A percentile compares a stretch with the other conserved stretches of the same genome.
These are phyloP conservation scores for Dalechampia spathulata DNA, from an alignment of 441 rosid genomes.

Conservation along the genomic window DNA sequence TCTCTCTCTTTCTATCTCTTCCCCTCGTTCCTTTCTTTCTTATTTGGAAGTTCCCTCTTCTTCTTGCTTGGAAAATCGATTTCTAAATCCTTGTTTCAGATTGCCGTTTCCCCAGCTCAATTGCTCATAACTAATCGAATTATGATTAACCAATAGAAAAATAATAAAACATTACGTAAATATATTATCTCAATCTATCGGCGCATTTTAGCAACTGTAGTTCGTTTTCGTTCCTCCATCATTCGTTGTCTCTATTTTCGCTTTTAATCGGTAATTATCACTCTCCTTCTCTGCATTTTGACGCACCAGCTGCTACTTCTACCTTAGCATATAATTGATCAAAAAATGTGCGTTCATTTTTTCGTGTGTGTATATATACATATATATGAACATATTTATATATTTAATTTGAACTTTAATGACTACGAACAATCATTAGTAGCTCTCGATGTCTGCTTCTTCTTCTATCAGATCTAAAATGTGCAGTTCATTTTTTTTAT, in stretches of 20 bases:
- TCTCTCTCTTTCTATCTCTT: too few species aligned
- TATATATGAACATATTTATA: too few species aligned
- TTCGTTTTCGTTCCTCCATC: neutral
- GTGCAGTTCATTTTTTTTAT: too few species aligned
- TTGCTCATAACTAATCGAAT: slow-evolving; percentile 1
- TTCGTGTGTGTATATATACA: too few species aligned
- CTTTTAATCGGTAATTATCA: neutral
- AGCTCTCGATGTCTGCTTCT: neutral
- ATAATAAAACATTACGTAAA: too few species aligned
- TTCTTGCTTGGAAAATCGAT: neutral
- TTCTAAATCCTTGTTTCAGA: slow-evolving; percentile 19
- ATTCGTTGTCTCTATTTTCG: neutral
- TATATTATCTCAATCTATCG: neutral
- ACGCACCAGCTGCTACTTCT: slow-evolving; percentile 2
- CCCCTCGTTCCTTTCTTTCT: too few species aligned
- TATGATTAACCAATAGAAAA: neutral
- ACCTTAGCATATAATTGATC: neutral
- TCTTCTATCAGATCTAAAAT: slow-evolving; percentile 5
- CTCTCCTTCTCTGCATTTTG: slow-evolving; percentile 2
- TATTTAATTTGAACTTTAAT: too few species aligned
- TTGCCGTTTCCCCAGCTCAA: slow-evolving; percentile 15
- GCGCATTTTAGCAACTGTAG: slow-evolving; percentile 24
- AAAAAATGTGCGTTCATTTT: neutral
- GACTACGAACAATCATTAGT: too few species aligned
- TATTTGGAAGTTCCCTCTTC: too few species aligned